A percentile compares a stretch with the other conserved stretches of the same genome.
Conservation (phyloP, 2,329 filamentous ascomycete genomes). For the Akanthomyces muscarius region DNA sequence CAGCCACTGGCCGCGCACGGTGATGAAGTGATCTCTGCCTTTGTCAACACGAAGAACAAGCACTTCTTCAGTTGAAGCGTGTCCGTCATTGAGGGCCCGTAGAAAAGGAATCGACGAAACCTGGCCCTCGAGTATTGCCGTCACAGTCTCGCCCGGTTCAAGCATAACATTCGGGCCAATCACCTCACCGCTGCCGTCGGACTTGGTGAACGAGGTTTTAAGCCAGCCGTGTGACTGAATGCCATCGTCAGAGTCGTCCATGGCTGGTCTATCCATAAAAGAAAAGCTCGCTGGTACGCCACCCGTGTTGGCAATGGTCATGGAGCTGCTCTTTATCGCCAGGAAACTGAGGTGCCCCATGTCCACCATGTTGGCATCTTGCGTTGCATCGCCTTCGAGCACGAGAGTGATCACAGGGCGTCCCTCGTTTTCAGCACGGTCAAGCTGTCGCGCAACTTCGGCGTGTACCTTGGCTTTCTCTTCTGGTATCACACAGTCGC, state of each 20-base stretch:
- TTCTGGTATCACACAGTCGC: conserved; percentile 80
- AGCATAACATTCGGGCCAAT: conserved; percentile 58
- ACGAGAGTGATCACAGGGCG: conserved; percentile 79
- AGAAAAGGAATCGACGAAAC: conserved; percentile 63
- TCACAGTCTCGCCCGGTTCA: conserved; percentile 78
- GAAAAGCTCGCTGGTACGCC: conserved; percentile 73
- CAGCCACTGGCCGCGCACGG: conserved; percentile 72
- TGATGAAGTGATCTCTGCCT: conserved; percentile 89
- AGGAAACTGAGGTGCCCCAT: conserved; percentile 74
- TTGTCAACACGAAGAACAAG: conserved; percentile 78
- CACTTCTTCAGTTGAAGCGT: conserved; percentile 71
- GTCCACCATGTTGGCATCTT: conserved; percentile 58
- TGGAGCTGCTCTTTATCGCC: conserved; percentile 57
- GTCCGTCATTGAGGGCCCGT: conserved; percentile 66
- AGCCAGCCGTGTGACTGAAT: conserved; percentile 59
- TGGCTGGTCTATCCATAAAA: conserved; percentile 69
- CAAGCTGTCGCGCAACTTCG: conserved; percentile 82
- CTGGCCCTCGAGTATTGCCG: conserved; percentile 62
- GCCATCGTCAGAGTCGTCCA: conserved; percentile 39
- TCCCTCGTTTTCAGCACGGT: conserved; percentile 87
- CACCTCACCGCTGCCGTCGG: conserved; percentile 30
- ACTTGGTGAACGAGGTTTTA: conserved; percentile 56
- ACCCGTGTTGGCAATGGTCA: conserved; percentile 92
- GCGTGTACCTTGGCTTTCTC: conserved; percentile 79
- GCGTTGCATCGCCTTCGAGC: conserved; percentile 54